Evolutionary conservation across 352 stramenopile genomes (phyloP).

Genomic region (Pythium guiyangense): DNA sequence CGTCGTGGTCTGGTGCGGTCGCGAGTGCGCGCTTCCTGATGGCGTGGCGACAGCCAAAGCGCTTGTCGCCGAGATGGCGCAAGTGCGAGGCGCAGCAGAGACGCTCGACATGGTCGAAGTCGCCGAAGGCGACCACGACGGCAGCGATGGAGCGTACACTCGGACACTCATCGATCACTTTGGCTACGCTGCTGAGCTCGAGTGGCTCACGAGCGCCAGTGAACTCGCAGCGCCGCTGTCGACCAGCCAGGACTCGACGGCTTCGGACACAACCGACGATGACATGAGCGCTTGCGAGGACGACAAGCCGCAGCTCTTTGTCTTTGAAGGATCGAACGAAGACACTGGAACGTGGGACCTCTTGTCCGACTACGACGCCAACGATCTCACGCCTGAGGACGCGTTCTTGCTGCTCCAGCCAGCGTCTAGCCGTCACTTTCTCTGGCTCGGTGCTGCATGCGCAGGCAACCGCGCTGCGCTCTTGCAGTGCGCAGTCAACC

Average conservation of each 20-base stretch:
- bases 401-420: slow-evolving; percentile 31
- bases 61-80: slow-evolving; percentile 20
- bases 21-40: slow-evolving; percentile 22
- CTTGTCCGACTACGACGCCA: slow-evolving; percentile 55
- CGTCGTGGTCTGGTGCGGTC: slow-evolving; percentile 38
- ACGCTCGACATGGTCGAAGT: slow-evolving; percentile 5
- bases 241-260: background rate
- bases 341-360: slow-evolving; percentile 31
- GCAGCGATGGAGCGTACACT: background rate
- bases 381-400: slow-evolving; percentile 34
- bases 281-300: too few species aligned
- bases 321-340: slow-evolving; percentile 20
- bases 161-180: slow-evolving; percentile 20
- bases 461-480: slow-evolving; percentile 9
- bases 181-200: slow-evolving; percentile 31
- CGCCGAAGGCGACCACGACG: background rate
- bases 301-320: slow-evolving; percentile 26
- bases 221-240: background rate
- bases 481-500: slow-evolving; percentile 14
- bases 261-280: background rate
- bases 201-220: slow-evolving; percentile 17
- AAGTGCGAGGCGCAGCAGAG: slow-evolving; percentile 12
- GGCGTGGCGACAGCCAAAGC: slow-evolving; percentile 14
- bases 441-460: slow-evolving; percentile 37
- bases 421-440: slow-evolving; percentile 11